phyloP scores from a whole-genome alignment of 2,329 filamentous ascomycete genomes.

The Phialophora chinensis region DNA sequence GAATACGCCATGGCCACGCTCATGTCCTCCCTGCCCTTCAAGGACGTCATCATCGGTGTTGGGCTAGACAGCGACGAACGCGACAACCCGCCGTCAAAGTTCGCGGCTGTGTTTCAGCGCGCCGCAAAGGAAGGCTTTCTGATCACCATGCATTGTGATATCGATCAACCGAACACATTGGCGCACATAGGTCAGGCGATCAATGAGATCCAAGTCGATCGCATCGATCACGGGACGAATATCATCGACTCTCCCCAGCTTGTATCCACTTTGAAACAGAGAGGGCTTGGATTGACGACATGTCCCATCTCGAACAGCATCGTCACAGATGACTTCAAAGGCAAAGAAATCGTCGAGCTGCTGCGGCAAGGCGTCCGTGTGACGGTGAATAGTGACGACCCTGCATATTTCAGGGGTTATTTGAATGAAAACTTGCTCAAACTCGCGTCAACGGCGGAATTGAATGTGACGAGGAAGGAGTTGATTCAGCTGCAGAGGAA shows the following conservation, averaged over 20 bases:
- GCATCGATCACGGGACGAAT: conserved; percentile 41
- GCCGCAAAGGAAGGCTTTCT: conserved; percentile 49
- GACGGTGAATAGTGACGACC: conserved; percentile 39
- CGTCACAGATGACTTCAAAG: conserved; percentile 37
- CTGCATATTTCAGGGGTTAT: conserved; percentile 39
- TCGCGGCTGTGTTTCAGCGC: conserved; percentile 36
- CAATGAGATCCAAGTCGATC: conserved; percentile 37
- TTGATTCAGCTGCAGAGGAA: conserved; percentile 38
- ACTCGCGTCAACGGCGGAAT: conserved; percentile 29
- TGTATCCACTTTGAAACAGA: conserved; percentile 23
- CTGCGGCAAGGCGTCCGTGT: conserved; percentile 37
- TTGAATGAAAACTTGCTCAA: conserved; percentile 37
- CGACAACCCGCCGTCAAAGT: conserved; percentile 38
- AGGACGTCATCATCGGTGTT: conserved; percentile 38
- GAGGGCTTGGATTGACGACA: conserved; percentile 37
- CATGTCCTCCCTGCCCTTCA: conserved; percentile 38
- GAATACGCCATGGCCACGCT: conserved; percentile 39
- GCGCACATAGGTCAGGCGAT: conserved; percentile 51
- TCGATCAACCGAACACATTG: conserved; percentile 57
- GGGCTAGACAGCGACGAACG: conserved; percentile 40
- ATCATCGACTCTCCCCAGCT: conserved; percentile 34
- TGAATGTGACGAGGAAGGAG: conserved; percentile 31
- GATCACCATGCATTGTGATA: conserved; percentile 59
- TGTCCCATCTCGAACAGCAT: conserved; percentile 39
- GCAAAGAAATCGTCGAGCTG: conserved; percentile 34